Conservation (phyloP, 257 asterid species). For the Hygrophila difformis region DNA sequence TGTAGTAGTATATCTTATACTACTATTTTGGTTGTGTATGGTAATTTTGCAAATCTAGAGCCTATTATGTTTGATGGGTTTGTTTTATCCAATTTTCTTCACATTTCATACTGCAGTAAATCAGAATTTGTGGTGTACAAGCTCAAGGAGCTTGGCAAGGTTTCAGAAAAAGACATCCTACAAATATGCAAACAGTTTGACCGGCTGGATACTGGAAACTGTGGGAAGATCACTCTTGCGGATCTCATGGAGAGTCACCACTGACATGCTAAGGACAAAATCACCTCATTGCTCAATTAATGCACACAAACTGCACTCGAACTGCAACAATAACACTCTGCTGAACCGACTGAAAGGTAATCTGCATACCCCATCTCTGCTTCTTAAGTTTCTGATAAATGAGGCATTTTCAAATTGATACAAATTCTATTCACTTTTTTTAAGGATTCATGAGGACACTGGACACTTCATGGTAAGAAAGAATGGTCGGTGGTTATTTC, state of each 20-base stretch:
- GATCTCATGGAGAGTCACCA: conserved; percentile 67
- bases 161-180: conserved; percentile 61
- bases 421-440: too few relatives aligned
- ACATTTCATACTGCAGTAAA: conserved; percentile 29
- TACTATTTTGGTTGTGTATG: too few relatives aligned
- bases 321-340: not conserved
- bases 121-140: conserved; percentile 84
- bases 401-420: too few relatives aligned
- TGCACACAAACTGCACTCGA: not conserved
- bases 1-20: too few relatives aligned
- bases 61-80: too few relatives aligned
- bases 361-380: not conserved
- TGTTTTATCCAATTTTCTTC: too few relatives aligned
- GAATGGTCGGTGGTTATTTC: too few relatives aligned
- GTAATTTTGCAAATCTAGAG: too few relatives aligned
- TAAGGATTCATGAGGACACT: too few relatives aligned
- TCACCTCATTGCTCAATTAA: too few relatives aligned
- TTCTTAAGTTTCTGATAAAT: conserved; percentile 1
- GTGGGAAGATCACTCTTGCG: conserved; percentile 79
- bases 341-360: not conserved
- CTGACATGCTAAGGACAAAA: too few relatives aligned
- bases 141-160: conserved; percentile 84
- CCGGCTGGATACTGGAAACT: conserved; percentile 68
- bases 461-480: too few relatives aligned
- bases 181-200: conserved; percentile 73